phyloP scores from a whole-genome alignment of 1,284 basidiomycete species.

The Pyrrhoderma noxium region DNA sequence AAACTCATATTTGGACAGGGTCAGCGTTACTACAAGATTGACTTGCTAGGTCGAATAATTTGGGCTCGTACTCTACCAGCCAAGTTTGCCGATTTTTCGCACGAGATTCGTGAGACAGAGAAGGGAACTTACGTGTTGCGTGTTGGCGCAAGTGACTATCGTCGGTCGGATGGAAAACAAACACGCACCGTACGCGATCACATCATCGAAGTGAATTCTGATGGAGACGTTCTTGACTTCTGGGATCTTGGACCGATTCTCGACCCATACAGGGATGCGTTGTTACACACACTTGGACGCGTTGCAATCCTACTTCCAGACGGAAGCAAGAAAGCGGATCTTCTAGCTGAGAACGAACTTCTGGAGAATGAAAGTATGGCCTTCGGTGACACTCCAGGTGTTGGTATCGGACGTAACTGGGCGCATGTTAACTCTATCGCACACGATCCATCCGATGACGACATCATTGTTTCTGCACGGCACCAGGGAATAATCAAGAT shows the following conservation, averaged over 20 bases:
- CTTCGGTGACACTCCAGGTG: conserved; percentile 2
- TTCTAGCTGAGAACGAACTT: neutral
- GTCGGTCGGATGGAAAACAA: neutral
- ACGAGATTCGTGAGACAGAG: conserved; percentile 6
- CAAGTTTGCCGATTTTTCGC: conserved; percentile 7
- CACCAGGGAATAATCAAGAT: conserved; percentile 6
- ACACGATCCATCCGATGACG: conserved; percentile 4
- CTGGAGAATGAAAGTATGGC: neutral
- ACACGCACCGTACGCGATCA: conserved; percentile 4
- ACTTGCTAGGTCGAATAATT: conserved; percentile 1
- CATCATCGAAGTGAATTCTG: conserved; percentile 6
- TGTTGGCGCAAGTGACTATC: conserved; percentile 4
- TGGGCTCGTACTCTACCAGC: conserved; percentile 5
- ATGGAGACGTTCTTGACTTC: conserved; percentile 7
- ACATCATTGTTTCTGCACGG: conserved; percentile 1
- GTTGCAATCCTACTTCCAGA: neutral
- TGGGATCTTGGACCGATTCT: conserved; percentile 6
- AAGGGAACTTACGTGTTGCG: conserved; percentile 8
- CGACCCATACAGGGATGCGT: conserved; percentile 1
- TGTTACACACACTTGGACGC: conserved; percentile 2
- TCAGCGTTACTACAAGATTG: conserved; percentile 5
- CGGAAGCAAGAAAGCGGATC: neutral
- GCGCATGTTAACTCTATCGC: conserved; percentile 7
- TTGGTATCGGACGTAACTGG: conserved; percentile 7
- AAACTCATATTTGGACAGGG: conserved; percentile 7